Percentiles rank a stretch among this genome's conserved stretches.
Evolutionary conservation across 2,329 filamentous ascomycete genomes (phyloP).

Genomic region (Leptodontidium sp.): DNA sequence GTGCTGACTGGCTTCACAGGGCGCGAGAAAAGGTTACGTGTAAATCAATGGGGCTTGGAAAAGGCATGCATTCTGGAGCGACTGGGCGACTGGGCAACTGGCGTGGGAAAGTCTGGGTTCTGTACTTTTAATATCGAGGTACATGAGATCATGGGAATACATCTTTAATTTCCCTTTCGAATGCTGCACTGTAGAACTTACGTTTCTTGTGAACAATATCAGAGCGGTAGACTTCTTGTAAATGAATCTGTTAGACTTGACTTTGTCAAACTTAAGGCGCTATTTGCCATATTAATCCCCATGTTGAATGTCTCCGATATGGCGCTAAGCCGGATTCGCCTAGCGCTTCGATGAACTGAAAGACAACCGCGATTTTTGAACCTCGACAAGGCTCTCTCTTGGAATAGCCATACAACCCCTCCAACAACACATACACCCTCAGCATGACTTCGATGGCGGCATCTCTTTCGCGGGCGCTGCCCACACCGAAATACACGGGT

Average conservation of each 20-base stretch:
- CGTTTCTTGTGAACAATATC: neutral
- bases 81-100: conserved; percentile 20
- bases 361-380: conserved; percentile 32
- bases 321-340: neutral
- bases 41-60: conserved; percentile 49
- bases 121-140: conserved; percentile 20
- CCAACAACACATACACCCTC: conserved; percentile 25
- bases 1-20: conserved; percentile 50
- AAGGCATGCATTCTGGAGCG: conserved; percentile 20
- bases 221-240: neutral
- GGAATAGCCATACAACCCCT: conserved; percentile 27
- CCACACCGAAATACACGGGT: conserved; percentile 89
- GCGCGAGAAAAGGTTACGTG: conserved; percentile 74
- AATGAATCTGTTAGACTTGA: too few species aligned
- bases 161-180: neutral
- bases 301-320: too few species aligned
- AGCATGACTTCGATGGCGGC: conserved; percentile 72
- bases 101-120: conserved; percentile 18
- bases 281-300: too few species aligned
- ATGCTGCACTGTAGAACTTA: neutral
- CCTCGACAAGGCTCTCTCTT: conserved; percentile 21
- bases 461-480: conserved; percentile 81
- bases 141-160: conserved; percentile 5
- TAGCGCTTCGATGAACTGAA: neutral
- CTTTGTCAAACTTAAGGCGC: too few species aligned